Evolutionary conservation across 495 filamentous ascomycete species (phyloP).

Genomic region (Lineolata rhizophorae): DNA sequence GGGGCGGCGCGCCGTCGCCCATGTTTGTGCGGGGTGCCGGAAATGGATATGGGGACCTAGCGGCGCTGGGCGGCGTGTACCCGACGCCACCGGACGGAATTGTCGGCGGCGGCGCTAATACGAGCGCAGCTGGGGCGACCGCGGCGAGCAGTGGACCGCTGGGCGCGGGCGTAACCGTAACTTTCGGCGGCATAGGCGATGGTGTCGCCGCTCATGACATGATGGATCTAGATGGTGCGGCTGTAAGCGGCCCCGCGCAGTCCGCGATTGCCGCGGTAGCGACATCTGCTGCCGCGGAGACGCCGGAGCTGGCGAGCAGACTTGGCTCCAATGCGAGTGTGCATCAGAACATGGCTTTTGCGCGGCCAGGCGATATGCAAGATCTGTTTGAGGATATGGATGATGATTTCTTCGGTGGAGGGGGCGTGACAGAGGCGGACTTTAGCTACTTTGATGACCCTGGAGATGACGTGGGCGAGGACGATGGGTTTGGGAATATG

Average conservation of each 20-base stretch:
- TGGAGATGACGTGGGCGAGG: conserved; percentile 17
- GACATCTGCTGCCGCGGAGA: no score
- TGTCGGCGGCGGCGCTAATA: no score
- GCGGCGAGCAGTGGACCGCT: no score
- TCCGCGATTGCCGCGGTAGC: no score
- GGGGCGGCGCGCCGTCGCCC: no score
- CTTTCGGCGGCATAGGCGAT: no score
- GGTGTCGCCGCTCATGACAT: no score
- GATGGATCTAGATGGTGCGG: no score
- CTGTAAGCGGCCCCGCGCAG: no score
- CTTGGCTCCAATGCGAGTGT: conserved; percentile 2
- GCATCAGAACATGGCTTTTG: conserved; percentile 1
- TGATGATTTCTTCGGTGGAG: conserved; percentile 21
- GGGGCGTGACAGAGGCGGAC: conserved; percentile 71
- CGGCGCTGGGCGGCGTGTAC: conserved; percentile 35
- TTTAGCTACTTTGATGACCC: conserved; percentile 78
- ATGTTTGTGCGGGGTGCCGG: not conserved
- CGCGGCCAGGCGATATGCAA: conserved; percentile 15
- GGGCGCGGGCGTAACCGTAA: no score
- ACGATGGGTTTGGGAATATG: conserved; percentile 4
- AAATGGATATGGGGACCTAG: conserved; percentile 9
- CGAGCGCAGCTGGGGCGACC: no score
- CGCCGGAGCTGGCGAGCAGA: no score
- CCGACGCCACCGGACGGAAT: conserved; percentile 71
- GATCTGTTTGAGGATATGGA: conserved; percentile 49